These are phyloP conservation scores for Epichloe hybrida DNA, from an alignment of 2,329 filamentous ascomycete genomes.

Conservation along the genomic window DNA sequence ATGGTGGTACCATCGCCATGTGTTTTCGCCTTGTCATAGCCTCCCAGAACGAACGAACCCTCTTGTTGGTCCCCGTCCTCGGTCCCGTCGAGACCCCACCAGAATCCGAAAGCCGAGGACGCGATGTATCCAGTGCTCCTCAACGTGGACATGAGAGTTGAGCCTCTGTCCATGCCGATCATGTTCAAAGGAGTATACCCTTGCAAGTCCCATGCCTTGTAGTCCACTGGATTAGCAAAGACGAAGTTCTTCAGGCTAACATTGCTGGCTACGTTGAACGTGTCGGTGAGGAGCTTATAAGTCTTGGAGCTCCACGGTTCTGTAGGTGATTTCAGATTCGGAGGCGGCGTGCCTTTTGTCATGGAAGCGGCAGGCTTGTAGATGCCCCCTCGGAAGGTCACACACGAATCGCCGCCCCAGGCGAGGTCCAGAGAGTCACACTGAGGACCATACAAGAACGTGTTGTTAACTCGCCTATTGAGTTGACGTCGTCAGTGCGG, in stretches of 20 bases:
- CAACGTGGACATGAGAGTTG: conserved; percentile 1
- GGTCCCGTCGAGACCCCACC: conserved; percentile 7
- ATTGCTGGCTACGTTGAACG: background rate
- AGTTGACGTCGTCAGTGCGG: too few relatives aligned
- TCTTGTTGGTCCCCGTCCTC: conserved; percentile 1
- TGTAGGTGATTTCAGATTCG: background rate
- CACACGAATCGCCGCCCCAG: too few relatives aligned
- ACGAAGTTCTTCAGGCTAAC: conserved; percentile 1
- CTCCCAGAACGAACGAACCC: conserved; percentile 7
- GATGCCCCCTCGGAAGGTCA: too few relatives aligned
- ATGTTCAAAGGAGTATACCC: conserved; percentile 5
- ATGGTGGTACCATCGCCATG: too few relatives aligned
- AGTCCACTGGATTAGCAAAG: conserved; percentile 3
- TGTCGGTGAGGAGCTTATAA: conserved; percentile 8
- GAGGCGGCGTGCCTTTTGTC: background rate
- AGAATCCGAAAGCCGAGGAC: conserved; percentile 5
- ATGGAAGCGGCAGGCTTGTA: background rate
- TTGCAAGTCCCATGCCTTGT: background rate
- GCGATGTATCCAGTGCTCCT: conserved; percentile 1
- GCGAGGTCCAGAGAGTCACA: too few relatives aligned
- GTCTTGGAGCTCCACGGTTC: conserved; percentile 2
- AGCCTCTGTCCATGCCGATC: conserved; percentile 7
- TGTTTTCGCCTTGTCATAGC: background rate
- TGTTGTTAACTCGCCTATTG: too few relatives aligned
- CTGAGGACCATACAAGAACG: too few relatives aligned